Base-by-base conservation (phyloP, 2,329 filamentous ascomycete genomes). In the Emericellopsis atlantica region DNA sequence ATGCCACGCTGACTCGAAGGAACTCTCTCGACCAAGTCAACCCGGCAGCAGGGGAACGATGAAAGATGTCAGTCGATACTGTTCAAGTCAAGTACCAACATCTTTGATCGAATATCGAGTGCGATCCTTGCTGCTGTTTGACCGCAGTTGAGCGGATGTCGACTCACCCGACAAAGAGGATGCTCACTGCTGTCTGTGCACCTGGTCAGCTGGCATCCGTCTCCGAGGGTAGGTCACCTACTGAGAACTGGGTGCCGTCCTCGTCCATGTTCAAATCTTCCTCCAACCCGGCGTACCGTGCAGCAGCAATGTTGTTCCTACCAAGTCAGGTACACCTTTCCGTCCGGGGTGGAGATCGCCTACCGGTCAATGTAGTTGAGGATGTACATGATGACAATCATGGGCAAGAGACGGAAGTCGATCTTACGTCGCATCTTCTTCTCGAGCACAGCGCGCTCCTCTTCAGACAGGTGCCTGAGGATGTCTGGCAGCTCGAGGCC, bases 351-450 rank as follows among this genome's bases (percentile, higher is more conserved):
- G 10, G 33, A n/a, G 31, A 5, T n/a, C 23, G 32, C 21, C n/a
- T 21, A 59, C 56, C 56, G 48, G 42, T 76, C 72, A 39, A 80
- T 60, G 53, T 78, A 81, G 50, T 80, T 81, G 56, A 81, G 56
- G 46, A 81, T 76, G 46, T 80, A 81, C 68, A 81, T 78, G 44
- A 79, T 52, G 43, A 80, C 70, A 18, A 81, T 61, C 54, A 74
- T 72, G 1, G 76, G 76, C 50, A 83, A 59, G 15, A 82, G 52
- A 34, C 76, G 61, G 8, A 70, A 45, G 50, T 82, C 79, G 42
- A 83, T 74, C 58, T 81, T 82, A 40, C 70, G 63, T 46, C 70
- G 63, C 46, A 83, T 57, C 40, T 63, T 66, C 45, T 61, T 65
- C 56, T 82, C 76, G 5, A 70, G 61, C 11, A 48, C 45, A 0